Base-by-base conservation (phyloP, 2,329 filamentous ascomycete species). In the Plenodomus tracheiphilus region DNA sequence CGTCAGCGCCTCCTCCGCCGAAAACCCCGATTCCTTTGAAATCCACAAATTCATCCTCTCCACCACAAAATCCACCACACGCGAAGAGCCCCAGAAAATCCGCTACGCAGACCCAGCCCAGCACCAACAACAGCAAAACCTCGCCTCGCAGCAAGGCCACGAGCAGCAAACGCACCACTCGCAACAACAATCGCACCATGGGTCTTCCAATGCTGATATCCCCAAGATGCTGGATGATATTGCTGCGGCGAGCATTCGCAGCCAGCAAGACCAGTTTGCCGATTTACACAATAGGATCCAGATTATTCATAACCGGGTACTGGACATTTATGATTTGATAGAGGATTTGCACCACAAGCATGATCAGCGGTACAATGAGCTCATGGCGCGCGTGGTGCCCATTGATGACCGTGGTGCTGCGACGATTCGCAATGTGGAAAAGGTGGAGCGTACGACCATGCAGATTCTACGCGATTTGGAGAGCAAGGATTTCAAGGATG, bases 11-110 rank as follows among this genome's bases (percentile, higher is more conserved):
- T 89, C 90, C 15, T 93, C 90, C 2, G 89, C 90, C 22, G 93
- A 97, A 59, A 92, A 85, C 63, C 91, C 94, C 0, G 94, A 99
- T 75, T 96, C 91, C 4, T 96, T 97, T 65, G 94, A 99, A 74
- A 74, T 96, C 58, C 94, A 92, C 79, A 95, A 93, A 70, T 82
- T 97, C 68, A 81, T 88, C 30, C 83, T 94, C 43, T 84, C 86
- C 66, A 85, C 62, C 53, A 75, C 69, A n/a, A 71, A 70, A 50
- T 55, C 69, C 1, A 47, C 68, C 54, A 65, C 68, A 10, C 61
- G 64, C 40, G 65, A 72, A 49, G 63, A 75, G 62, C 62, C 62
- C 44, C 55, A 59, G 53, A 51, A 57, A 52, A 46, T 8, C 6
- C 63, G 58, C 19, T 55, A 66, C 39, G 60, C 64, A 19, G 64